Evolutionary conservation across 176 grass and related monocot species (phyloP), one percentile per base, ranked within the genome.

Genomic region (Cenchrus fungigraminus): DNA sequence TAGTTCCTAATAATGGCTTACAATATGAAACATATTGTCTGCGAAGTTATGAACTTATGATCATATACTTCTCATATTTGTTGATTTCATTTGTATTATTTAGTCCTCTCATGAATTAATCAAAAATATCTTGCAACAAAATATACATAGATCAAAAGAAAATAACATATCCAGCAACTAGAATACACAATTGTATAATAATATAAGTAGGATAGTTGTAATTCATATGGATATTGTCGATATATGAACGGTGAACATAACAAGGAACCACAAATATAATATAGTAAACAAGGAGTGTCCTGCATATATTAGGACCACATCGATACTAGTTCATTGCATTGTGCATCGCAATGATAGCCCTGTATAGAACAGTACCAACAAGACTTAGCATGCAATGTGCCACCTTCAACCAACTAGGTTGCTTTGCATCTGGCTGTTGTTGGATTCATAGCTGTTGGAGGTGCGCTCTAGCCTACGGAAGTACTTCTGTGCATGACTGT

Each of bases 401-500:
- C 25, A n/a, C 25, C 58, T 61, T 61, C 6, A 61, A 4, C 9
- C 20, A 53, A 7, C 51, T 53, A 61, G 19, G 58, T 61, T 8
- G 7, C 19, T 8, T 10, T 61, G 58, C 58, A 62, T 62, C 11
- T 71, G 68, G 44, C 9, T 20, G 44, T 40, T 40, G 37, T 43
- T 44, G 12, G 45, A 46, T 12, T 12, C 51, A 53, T 53, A 53
- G 51, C 2, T 3, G 12, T 46, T 46, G 8, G 45, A 46, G 4
- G 12, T 15, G 2, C 20, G 31, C 20, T 52, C 44, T 11, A 62
- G 12, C 19, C 25, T 82, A 2, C 8, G 10, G 53, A 82, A 82
- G 64, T 29, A 62, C 54, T 87, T 87, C 0, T 87, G 86, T n/a
- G 86, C 79, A 50, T 82, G 79, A 63, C 51, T 70, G 12, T 71